phyloP scores from a whole-genome alignment of 139 green algal genomes.

The Spirogloea muscicola region DNA sequence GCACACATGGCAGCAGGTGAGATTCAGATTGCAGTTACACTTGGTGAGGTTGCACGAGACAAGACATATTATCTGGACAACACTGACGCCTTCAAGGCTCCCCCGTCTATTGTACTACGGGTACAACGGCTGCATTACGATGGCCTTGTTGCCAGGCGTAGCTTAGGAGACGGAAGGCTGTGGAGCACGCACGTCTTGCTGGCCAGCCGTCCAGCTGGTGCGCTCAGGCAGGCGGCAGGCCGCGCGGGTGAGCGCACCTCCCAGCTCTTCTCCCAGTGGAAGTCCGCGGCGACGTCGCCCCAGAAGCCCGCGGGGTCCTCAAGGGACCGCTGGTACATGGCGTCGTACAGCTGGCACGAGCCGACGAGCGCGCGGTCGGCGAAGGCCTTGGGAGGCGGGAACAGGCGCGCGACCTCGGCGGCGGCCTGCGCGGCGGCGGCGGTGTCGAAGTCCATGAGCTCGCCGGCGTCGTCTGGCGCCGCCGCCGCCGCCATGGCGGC shows the following conservation, averaged over 20 bases:
- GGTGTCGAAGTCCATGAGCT: conserved; percentile 14
- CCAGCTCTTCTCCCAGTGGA: conserved; percentile 83
- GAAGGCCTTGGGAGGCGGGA: neutral
- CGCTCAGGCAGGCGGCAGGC: too few relatives aligned
- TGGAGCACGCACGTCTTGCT: neutral
- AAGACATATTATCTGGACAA: too few relatives aligned
- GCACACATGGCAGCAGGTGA: too few relatives aligned
- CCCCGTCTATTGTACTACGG: neutral
- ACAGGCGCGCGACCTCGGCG: neutral
- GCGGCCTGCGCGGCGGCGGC: conserved; percentile 1
- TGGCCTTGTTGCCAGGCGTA: neutral
- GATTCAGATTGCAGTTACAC: too few relatives aligned
- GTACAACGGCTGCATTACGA: neutral
- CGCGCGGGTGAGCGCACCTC: conserved; percentile 18
- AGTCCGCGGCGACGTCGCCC: conserved; percentile 75
- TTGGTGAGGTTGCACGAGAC: too few relatives aligned
- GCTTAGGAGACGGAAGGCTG: neutral
- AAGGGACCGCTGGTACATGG: conserved; percentile 77
- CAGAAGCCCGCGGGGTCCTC: conserved; percentile 89
- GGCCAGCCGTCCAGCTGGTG: too few relatives aligned
- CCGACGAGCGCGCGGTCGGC: conserved; percentile 35
- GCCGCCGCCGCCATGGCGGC: too few relatives aligned
- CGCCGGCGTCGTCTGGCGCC: neutral
- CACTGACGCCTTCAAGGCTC: too few relatives aligned
- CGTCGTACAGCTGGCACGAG: conserved; percentile 65